Conservation (phyloP, 495 filamentous ascomycete genomes). For the Copromyces sp. region DNA sequence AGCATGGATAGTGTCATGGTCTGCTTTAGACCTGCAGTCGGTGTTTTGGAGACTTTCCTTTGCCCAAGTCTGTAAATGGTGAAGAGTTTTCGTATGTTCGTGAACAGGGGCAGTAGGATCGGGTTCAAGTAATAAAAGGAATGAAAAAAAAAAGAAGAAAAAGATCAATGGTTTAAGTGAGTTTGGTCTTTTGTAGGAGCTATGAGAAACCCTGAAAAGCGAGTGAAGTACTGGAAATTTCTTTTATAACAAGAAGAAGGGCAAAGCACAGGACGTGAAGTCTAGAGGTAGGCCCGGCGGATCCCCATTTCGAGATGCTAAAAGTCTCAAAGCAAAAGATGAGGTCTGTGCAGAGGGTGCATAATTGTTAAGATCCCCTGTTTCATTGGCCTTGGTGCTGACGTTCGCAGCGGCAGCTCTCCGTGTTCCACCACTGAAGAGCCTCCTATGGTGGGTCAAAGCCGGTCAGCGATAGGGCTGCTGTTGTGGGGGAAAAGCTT, state of each 20-base stretch:
- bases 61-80: background rate
- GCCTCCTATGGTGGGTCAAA: background rate
- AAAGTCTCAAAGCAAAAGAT: background rate
- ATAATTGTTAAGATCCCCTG: background rate
- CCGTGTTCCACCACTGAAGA: background rate
- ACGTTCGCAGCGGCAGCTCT: background rate
- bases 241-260: background rate
- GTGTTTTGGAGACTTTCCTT: background rate
- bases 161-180: background rate
- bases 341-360: background rate
- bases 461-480: background rate
- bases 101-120: background rate
- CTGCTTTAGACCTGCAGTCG: background rate
- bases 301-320: background rate
- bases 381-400: background rate
- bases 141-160: no score
- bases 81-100: background rate
- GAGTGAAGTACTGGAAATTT: background rate
- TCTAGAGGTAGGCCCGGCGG: background rate
- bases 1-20: slow-evolving; percentile 15
- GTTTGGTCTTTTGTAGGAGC: background rate
- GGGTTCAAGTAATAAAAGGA: background rate
- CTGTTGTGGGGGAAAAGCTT: background rate
- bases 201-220: background rate
- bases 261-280: background rate